Conservation (phyloP, 805 yeast species). For the Sungouiozyma ichnusensis region DNA sequence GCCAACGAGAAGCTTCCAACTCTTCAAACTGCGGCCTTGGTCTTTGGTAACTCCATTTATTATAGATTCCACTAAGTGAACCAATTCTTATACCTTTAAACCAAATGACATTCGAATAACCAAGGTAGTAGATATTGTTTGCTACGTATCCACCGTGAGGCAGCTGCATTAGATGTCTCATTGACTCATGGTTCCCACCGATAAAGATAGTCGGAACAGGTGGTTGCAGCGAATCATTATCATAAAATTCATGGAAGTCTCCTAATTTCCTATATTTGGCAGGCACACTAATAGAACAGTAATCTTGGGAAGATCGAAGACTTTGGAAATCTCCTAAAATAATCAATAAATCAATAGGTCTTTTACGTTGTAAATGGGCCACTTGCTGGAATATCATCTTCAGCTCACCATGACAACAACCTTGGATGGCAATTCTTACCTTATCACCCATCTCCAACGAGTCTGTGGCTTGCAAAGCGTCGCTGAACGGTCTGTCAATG, state of each 20-base stretch:
- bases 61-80: conserved; percentile 80
- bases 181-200: conserved; percentile 95
- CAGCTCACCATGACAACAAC: conserved; percentile 84
- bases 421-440: conserved; percentile 57
- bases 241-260: conserved; percentile 71
- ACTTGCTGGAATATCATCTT: conserved; percentile 42
- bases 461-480: no score
- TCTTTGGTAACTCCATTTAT: conserved; percentile 37
- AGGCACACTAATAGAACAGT: conserved; percentile 68
- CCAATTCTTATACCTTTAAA: conserved; percentile 66
- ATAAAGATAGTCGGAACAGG: conserved; percentile 73
- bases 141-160: conserved; percentile 91
- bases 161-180: conserved; percentile 61
- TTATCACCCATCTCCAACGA: not conserved
- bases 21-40: conserved; percentile 41
- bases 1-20: conserved; percentile 26
- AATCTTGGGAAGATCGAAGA: conserved; percentile 50
- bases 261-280: conserved; percentile 63
- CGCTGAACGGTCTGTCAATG: no score
- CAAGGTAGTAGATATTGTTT: conserved; percentile 75
- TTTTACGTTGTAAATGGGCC: conserved; percentile 9
- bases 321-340: conserved; percentile 93
- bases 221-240: conserved; percentile 38
- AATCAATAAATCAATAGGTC: conserved; percentile 47
- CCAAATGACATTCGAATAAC: conserved; percentile 65